phyloP scores from a whole-genome alignment of 495 filamentous ascomycete genomes.

The Xanthoparmelia taractica region DNA sequence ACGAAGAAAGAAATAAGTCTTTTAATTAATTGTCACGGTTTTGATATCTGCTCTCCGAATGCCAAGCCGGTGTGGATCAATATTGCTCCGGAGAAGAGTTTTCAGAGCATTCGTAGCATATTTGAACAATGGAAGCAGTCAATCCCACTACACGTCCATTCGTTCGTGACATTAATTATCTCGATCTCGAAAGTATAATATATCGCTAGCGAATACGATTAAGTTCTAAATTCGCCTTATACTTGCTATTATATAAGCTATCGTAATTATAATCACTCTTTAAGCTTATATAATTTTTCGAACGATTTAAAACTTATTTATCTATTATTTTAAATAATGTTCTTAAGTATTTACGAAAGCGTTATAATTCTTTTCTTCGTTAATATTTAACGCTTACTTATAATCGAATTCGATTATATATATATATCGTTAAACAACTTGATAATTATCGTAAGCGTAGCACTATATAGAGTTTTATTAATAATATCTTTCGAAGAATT shows the following conservation, averaged over 20 bases:
- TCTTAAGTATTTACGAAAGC: too few species aligned
- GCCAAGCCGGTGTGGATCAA: too few species aligned
- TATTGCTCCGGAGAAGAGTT: too few species aligned
- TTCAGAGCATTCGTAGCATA: too few species aligned
- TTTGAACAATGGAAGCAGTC: too few species aligned
- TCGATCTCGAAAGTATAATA: neutral
- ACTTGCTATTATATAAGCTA: neutral
- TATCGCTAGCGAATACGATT: neutral
- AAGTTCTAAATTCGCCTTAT: neutral
- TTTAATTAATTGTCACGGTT: too few species aligned
- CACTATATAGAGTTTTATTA: neutral
- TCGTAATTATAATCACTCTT: too few species aligned
- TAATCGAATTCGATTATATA: neutral
- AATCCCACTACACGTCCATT: too few species aligned
- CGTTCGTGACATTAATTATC: neutral
- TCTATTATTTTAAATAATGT: neutral
- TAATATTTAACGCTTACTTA: neutral
- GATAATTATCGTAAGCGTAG: neutral
- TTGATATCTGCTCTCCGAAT: too few species aligned
- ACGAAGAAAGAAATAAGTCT: too few species aligned
- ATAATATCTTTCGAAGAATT: neutral
- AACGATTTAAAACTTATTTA: neutral
- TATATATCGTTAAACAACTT: neutral
- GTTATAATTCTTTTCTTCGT: neutral
- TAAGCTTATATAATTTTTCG: neutral